A percentile compares a stretch with the other conserved stretches of the same genome.
Conservation (phyloP, 164 flowering plant species). For the Vitis cinerea region DNA sequence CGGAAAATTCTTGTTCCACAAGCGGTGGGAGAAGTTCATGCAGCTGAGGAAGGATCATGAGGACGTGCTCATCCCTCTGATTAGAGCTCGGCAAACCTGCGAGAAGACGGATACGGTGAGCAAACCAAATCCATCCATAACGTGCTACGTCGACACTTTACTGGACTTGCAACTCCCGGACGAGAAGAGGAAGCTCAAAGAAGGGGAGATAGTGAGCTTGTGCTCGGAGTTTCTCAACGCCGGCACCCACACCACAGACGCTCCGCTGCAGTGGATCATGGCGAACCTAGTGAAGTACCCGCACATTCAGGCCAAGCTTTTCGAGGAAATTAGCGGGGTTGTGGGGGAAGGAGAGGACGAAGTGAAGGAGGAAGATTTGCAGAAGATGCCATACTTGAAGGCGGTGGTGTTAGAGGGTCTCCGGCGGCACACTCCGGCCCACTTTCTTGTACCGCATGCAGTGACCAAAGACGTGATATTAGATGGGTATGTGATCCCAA, state of each 20-base stretch:
- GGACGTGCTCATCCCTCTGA: no score
- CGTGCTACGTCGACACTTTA: conserved; percentile 24
- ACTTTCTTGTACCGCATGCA: conserved; percentile 10
- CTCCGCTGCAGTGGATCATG: conserved; percentile 40
- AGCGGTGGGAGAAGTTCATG: no score
- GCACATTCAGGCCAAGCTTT: conserved; percentile 13
- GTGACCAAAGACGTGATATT: not conserved
- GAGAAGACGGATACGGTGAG: no score
- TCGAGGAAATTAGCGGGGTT: conserved; percentile 18
- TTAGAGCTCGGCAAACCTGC: no score
- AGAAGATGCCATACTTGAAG: not conserved
- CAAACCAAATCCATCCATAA: no score
- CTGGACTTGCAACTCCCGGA: conserved; percentile 12
- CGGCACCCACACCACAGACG: conserved; percentile 52
- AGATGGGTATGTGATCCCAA: no score
- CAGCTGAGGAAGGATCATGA: no score
- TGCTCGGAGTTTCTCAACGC: conserved; percentile 44
- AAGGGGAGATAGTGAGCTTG: conserved; percentile 27
- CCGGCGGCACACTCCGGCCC: conserved; percentile 13
- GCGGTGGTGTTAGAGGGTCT: conserved; percentile 8
- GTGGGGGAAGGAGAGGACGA: conserved; percentile 6
- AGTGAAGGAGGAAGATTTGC: no score
- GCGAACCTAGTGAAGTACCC: no score
- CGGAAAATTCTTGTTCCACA: no score
- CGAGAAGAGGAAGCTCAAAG: conserved; percentile 19